Conservation (phyloP, 306 rosid genomes). For the Herpetospermum pedunculosum region DNA sequence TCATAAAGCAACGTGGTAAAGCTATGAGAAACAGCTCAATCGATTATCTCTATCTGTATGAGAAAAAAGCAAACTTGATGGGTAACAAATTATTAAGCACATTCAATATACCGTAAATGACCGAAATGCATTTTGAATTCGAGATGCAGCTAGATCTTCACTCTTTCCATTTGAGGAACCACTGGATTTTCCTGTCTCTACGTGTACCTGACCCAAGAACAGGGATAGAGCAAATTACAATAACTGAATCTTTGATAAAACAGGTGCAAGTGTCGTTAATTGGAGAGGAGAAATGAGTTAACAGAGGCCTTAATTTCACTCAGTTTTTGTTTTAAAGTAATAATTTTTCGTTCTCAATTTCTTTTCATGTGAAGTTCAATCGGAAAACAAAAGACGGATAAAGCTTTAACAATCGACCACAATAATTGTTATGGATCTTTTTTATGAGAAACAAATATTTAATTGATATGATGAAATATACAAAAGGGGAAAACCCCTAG, state of each 20-base stretch:
- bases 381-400: background rate
- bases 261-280: background rate
- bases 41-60: background rate
- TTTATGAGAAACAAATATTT: background rate
- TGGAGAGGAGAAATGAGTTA: background rate
- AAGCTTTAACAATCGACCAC: background rate
- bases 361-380: background rate
- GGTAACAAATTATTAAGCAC: background rate
- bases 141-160: conserved; percentile 46
- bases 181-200: conserved; percentile 14
- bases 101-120: conserved; percentile 23
- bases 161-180: conserved; percentile 14
- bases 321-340: background rate
- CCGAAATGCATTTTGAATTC: conserved; percentile 65
- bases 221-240: background rate
- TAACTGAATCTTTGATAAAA: background rate
- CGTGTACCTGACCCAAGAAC: conserved; percentile 21
- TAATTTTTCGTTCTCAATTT: background rate
- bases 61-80: background rate
- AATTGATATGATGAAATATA: background rate
- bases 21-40: background rate
- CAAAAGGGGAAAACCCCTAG: background rate
- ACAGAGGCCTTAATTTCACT: background rate
- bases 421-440: background rate
- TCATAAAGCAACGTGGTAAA: background rate